Evolutionary conservation across 2,329 filamentous ascomycete genomes (phyloP).

Genomic region (Triangularia verruculosa): DNA sequence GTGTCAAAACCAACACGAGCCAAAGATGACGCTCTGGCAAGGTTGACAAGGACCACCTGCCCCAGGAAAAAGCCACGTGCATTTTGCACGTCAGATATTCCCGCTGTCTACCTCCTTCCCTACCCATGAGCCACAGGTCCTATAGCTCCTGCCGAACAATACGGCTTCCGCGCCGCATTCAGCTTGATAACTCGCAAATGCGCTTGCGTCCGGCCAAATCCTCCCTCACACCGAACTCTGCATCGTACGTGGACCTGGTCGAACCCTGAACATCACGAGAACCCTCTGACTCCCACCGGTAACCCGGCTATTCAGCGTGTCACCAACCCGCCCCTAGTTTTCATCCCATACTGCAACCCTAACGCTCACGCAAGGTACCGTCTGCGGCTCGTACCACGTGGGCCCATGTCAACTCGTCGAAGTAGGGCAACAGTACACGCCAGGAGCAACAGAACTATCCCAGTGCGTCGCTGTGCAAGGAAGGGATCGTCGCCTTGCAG

Average conservation of each 20-base stretch:
- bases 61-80: not conserved
- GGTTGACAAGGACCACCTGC: not conserved
- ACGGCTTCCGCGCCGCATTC: not conserved
- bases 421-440: not conserved
- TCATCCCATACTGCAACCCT: not conserved
- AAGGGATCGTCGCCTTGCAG: slow-evolving; percentile 8
- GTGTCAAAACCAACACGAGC: not conserved
- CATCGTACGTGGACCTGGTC: not conserved
- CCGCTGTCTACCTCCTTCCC: not conserved
- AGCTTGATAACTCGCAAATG: not conserved
- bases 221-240: not conserved
- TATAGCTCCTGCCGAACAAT: not conserved
- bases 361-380: not conserved
- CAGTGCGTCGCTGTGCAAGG: not conserved
- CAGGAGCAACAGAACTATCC: not conserved
- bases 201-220: not conserved
- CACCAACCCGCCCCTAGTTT: not conserved
- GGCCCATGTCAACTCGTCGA: not conserved
- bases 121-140: not conserved
- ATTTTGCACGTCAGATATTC: not conserved
- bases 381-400: not conserved
- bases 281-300: not conserved
- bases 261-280: not conserved
- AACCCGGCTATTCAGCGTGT: not conserved
- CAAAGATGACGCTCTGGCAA: not conserved